Evolutionary conservation across 225 moss, liverwort and hornwort genomes (phyloP).

Genomic region (Bryoerythrophyllum caledonicum): DNA sequence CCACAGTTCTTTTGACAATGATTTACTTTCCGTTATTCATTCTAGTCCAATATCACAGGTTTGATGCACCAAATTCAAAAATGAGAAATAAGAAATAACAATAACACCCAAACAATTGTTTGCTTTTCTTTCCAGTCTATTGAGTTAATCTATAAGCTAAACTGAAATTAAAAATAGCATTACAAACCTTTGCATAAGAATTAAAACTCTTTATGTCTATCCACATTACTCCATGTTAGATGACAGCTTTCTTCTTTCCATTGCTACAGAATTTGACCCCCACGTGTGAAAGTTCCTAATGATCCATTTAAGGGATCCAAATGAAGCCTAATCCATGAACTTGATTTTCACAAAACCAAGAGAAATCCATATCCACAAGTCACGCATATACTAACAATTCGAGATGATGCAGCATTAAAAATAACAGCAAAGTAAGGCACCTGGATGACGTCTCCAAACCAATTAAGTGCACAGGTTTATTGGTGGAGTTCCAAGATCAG

Average conservation of each 20-base stretch:
- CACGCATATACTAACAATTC: not conserved
- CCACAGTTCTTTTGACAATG: no score
- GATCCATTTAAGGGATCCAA: not conserved
- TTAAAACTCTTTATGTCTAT: no score
- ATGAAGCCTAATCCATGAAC: not conserved
- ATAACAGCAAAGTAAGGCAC: not conserved
- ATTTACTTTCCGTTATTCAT: no score
- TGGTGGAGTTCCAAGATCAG: not conserved
- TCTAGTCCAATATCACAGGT: no score
- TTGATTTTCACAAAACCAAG: not conserved
- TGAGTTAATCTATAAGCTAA: no score
- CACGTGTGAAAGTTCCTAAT: slow-evolving; percentile 29
- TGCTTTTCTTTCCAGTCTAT: not conserved
- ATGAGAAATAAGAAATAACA: not conserved
- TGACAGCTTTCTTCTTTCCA: no score
- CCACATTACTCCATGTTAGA: slow-evolving; percentile 53
- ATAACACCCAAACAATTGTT: not conserved
- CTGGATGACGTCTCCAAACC: not conserved
- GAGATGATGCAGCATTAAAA: not conserved
- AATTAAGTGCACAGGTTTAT: not conserved
- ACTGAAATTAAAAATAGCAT: no score
- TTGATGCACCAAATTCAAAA: not conserved
- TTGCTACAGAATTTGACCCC: no score
- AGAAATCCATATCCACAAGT: not conserved
- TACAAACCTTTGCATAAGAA: no score